These are phyloP conservation scores for Lodderomyces metapsilosis DNA, from an alignment of 1,139 yeast genomes.

Conservation along the genomic window DNA sequence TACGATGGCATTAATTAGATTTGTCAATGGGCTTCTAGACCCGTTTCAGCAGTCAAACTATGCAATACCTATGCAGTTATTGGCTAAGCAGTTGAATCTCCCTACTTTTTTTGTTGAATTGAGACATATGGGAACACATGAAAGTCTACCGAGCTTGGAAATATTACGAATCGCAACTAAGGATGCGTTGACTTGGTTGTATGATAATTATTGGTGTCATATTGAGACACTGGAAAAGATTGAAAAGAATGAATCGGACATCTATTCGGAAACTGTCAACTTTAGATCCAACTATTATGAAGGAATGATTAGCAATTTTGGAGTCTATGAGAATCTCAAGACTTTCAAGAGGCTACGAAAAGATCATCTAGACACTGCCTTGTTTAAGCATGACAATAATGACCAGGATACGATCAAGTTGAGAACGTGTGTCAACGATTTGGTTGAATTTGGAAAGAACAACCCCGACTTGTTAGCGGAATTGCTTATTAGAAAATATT, in stretches of 20 bases:
- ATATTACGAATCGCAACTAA: conserved; percentile 58
- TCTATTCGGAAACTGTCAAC: conserved; percentile 1
- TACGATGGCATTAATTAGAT: conserved; percentile 77
- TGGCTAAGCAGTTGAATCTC: conserved; percentile 68
- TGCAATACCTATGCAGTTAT: conserved; percentile 74
- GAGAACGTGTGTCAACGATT: conserved; percentile 23
- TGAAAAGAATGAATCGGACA: conserved; percentile 1
- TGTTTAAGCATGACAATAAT: conserved; percentile 19
- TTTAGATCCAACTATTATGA: conserved; percentile 5
- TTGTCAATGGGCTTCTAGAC: conserved; percentile 90
- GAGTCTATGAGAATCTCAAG: conserved; percentile 22
- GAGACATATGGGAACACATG: conserved; percentile 92
- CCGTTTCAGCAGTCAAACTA: conserved; percentile 77
- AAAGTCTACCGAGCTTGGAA: conserved; percentile 67
- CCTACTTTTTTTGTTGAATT: conserved; percentile 88
- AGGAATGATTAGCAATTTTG: conserved; percentile 6
- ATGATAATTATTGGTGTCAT: conserved; percentile 69
- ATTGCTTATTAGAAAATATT: conserved; percentile 24
- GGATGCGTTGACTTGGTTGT: conserved; percentile 75
- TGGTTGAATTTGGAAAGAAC: conserved; percentile 12
- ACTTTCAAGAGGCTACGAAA: conserved; percentile 43
- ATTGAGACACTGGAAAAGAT: conserved; percentile 30
- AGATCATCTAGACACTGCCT: conserved; percentile 35
- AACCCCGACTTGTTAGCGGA: conserved; percentile 14
- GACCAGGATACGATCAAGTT: conserved; percentile 24